Evolutionary conservation across 768 basidiomycete genomes (phyloP), one percentile per base, ranked within the genome.

Genomic region (Dictyophora rubrovolvata): DNA sequence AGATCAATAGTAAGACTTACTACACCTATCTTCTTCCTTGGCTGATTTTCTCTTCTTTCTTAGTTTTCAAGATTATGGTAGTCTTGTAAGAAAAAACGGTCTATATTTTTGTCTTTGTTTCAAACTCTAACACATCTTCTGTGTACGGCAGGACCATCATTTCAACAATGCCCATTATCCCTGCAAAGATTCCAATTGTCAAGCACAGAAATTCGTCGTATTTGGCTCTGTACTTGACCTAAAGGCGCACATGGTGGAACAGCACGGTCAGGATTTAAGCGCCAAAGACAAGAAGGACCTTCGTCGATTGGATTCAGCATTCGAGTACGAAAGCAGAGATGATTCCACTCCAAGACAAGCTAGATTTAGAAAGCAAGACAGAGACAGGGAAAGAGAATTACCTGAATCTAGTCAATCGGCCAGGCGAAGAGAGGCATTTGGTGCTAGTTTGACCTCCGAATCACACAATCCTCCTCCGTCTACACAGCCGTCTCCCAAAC

Each of bases 151-250:
- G 85, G 89, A 92, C 69, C 73, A 72, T 47, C 91, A 93, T 66
- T 90, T 89, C 71, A 82, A 79, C 63, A 75, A 74, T 28, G 82
- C 75, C 1, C 95, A 99, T 69, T 80, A 80, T 69, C 85, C 87
- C 5, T 99, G 95, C 69, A 75, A 73, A 2, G 84, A 91, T 59
- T 62, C 82, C 0, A 68, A 75, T 42, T 99, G 95, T 67, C 82
- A 85, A 49, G 84, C 83, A 5, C 86, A 82, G 65, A 97, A 96
- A 72, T 99, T 99, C 63, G 89, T 98, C 61, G 96, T 98, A 12
- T 98, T 98, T 69, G 83, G 83, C 46, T 86, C 86, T 3, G 77
- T 82, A 14, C 74, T 99, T 11, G 96, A 99, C 68, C 82, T 97
- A 37, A 84, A 93, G 69, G 95, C 86, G 0, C 96, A 99, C 69